Base-by-base conservation (phyloP, 306 rosid genomes). In the Pachyrhizus erosus region DNA sequence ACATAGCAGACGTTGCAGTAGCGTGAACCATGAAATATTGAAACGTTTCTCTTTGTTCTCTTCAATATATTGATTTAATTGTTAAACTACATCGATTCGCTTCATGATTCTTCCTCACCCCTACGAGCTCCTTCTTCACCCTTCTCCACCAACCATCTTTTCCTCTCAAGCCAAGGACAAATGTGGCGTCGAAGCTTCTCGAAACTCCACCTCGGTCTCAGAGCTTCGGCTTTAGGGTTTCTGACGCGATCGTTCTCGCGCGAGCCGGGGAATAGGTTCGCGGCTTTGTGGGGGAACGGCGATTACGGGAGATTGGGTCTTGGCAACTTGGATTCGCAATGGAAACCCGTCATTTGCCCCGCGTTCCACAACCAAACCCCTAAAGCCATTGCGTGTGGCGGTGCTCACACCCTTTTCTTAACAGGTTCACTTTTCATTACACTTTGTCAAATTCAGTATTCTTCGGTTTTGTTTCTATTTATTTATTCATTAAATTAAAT, bases 351-450 rank as follows among this genome's bases (percentile, higher is more conserved):
- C 1, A 34, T 80, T 29, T 88, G 91, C 79, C 77, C 97, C 15
- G 75, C 92, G 1, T 87, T 95, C 69, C 85, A 20, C 2, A 73
- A 77, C 64, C 88, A 88, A 80, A 79, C 52, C 46, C 88, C 89
- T 9, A 75, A 85, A 39, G 87, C 92, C 75, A 84, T 95, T 79
- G 89, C 98, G 45, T 95, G 98, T 83, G 98, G 98, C 27, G 98
- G 98, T 60, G 98, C 98, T 88, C 98, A 93, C 80, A 91, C 98
- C 0, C 98, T 95, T 77, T 95, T 95, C 90, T 85, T 93, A 51
- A 90, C 97, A 90, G 98, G 96, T 93, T 74, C 82, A 37, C 5
- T 3, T 20, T 40, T 74, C 7, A 7, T 37, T 73, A 21, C 26
- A 10, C 1, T 70, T 45, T 11, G 21, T 65, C 64, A 1, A 33